Evolutionary conservation across 2,329 filamentous ascomycete species (phyloP).

Genomic region (Trichophyton verrucosum): DNA sequence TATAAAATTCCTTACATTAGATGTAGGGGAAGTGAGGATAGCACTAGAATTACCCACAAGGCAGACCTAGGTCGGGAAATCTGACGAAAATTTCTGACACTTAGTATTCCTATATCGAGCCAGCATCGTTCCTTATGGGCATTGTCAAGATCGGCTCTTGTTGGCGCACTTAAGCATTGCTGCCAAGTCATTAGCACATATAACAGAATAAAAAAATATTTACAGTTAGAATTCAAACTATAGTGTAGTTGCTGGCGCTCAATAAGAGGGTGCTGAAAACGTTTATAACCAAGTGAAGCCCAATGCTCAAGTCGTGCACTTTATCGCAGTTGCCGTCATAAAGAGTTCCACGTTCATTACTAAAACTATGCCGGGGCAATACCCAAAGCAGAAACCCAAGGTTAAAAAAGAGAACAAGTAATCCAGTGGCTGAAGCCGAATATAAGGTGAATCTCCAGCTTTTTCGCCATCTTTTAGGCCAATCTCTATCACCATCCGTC

Average conservation of each 20-base stretch:
- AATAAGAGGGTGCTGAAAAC: slow-evolving; percentile 23
- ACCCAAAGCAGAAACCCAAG: background rate
- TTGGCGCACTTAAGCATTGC: background rate
- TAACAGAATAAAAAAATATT: background rate
- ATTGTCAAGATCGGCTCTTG: slow-evolving; percentile 18
- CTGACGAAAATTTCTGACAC: slow-evolving; percentile 17
- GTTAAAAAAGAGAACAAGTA: background rate
- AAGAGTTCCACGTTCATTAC: background rate
- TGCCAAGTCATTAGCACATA: background rate
- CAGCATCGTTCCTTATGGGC: slow-evolving; percentile 20
- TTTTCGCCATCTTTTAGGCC: background rate
- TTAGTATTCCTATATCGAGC: slow-evolving; percentile 23
- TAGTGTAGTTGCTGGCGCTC: slow-evolving; percentile 24
- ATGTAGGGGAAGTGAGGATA: background rate
- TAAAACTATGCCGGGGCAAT: background rate
- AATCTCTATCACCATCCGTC: background rate
- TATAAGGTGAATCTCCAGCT: background rate
- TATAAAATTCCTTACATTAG: background rate
- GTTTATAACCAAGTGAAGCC: slow-evolving; percentile 25
- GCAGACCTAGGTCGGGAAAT: background rate
- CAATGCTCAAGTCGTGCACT: background rate
- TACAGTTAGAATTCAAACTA: slow-evolving; percentile 23
- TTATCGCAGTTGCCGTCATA: background rate
- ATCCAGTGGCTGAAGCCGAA: background rate
- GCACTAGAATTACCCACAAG: background rate